Base-by-base conservation (phyloP, 176 grass and related monocot species). In the Zea luxurians region DNA sequence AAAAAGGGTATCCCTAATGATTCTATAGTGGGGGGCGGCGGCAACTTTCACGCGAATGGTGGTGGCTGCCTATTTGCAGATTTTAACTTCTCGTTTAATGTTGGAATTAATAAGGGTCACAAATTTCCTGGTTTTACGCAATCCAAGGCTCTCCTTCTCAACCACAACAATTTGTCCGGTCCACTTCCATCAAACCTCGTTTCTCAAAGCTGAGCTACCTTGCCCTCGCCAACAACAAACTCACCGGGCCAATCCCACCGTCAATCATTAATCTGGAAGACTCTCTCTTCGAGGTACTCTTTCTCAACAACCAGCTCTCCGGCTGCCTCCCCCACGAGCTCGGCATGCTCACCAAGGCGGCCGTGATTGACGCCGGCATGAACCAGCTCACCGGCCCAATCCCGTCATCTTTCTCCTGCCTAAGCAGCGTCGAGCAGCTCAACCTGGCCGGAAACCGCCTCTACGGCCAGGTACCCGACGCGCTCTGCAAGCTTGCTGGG, bases 321-420 rank as follows among this genome's bases (percentile, higher is more conserved):
- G 93, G 88, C 53, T 97, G 93, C 83, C 86, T 97, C 21, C 93
- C 93, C 0, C 34, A 47, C 4, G 86, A 97, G 62, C 50, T 97
- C 2, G 94, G 91, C 13, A 64, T 84, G 72, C 89, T 97, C 13
- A 6, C 0, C 7, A 93, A 90, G 6, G 80, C 89, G 0, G 5
- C 57, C 5, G 91, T 97, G 2, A 86, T 97, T 49, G 91, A 97
- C 47, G 94, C 89, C 35, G 84, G 89, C 0, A 78, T 59, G 72
- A 97, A 97, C 86, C 45, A 66, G 60, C 82, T 97, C 38, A 93
- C 91, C 2, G 94, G 94, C 46, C 71, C 84, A 2, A 91, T 93
- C 69, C 94, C 94, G 0, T 37, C 55, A 2, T 88, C 94, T 8
- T 97, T 93, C 79, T 78, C 91, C 0, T 97, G 94, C 79, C 81